Evolutionary conservation across 2,329 filamentous ascomycete species (phyloP), one percentile per base, ranked within the genome.

Genomic region (Neonectria neomacrospora): DNA sequence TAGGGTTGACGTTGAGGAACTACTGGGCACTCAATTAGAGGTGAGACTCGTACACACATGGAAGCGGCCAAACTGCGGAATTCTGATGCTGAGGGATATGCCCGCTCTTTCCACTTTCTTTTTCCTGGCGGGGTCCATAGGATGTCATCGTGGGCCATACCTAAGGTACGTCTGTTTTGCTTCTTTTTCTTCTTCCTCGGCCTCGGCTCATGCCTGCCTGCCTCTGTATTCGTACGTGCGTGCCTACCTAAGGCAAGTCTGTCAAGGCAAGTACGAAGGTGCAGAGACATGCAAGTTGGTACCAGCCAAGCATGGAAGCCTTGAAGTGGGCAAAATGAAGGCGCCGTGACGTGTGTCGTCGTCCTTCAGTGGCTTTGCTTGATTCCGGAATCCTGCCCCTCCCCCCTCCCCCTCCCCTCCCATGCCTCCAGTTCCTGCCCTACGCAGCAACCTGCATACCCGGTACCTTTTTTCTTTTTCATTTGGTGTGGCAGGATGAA

Each of bases 81-180:
- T 61, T 55, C 59, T 56, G 45, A 41, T 34, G 42, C 54, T 58
- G 23, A 59, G 41, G 54, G 16, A n/a, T n/a, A 54, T 57, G 48
- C 48, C 62, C 58, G 52, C 63, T 60, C 54, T 30, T 52, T 55
- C 45, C 41, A 45, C 61, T 56, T 44, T 51, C 16, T 44, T 64
- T 51, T 55, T 59, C 51, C 37, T 20, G 11, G 32, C 18, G 22
- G 23, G 34, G 54, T n/a, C n/a, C n/a, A n/a, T n/a, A n/a, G 45
- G 16, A 23, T 30, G 54, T n/a, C 18, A 16, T 22, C 44, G 32
- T 60, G 47, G 22, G 28, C 26, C 30, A 10, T 6, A n/a, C n/a
- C n/a, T n/a, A n/a, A n/a, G n/a, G n/a, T n/a, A 26, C 23, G 23
- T 39, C 20, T 42, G 22, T 22, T 48, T 41, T 57, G 44, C 42